phyloP scores from a whole-genome alignment of 2,329 filamentous ascomycete genomes.

The Calonectria honghensis region DNA sequence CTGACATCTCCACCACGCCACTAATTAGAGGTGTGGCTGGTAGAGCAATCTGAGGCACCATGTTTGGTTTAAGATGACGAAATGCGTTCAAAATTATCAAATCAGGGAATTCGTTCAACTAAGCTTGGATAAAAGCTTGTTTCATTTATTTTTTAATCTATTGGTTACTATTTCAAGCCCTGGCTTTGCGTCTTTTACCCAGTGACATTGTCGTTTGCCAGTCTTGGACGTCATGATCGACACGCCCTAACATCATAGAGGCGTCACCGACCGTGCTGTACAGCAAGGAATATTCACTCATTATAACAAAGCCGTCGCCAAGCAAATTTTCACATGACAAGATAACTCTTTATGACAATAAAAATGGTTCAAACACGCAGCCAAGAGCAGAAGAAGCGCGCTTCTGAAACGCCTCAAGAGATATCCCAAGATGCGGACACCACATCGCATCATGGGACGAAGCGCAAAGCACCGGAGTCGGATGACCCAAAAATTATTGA shows the following conservation, averaged over 20 bases:
- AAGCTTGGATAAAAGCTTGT: neutral
- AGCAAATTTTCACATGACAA: neutral
- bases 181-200: neutral
- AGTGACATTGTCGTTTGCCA: neutral
- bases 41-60: neutral
- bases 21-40: neutral
- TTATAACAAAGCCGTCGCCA: neutral
- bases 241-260: neutral
- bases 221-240: slow-evolving; percentile 21
- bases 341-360: too few species aligned
- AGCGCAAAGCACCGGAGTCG: slow-evolving; percentile 3
- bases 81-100: neutral
- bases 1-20: neutral
- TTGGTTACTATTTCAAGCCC: neutral
- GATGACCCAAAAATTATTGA: neutral
- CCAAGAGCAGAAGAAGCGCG: neutral
- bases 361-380: slow-evolving; percentile 18
- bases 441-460: neutral
- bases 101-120: neutral
- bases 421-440: neutral
- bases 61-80: neutral
- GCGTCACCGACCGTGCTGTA: neutral
- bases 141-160: neutral
- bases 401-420: neutral
- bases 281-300: neutral